phyloP scores from a whole-genome alignment of 176 grass and related monocot species.

The Microstegium vimineum region DNA sequence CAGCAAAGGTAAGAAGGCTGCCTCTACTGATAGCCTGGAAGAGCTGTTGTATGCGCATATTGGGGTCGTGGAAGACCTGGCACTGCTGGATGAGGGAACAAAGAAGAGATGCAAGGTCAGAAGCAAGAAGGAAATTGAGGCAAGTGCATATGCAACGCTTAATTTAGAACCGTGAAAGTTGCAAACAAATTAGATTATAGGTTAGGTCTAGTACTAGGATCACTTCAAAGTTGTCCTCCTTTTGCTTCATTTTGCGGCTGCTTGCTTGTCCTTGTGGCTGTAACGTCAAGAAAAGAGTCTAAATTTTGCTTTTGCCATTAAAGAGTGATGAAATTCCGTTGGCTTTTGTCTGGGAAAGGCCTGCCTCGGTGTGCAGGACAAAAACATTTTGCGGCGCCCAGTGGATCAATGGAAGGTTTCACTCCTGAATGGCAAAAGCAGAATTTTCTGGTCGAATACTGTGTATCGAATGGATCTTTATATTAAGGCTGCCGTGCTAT shows the following conservation, averaged over 20 bases:
- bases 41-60: constrained; percentile 57
- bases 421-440: neutral
- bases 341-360: neutral
- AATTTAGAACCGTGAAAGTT: constrained; percentile 41
- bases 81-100: constrained; percentile 49
- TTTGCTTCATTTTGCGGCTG: neutral
- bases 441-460: neutral
- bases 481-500: neutral
- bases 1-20: constrained; percentile 26
- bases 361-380: neutral
- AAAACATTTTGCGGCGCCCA: neutral
- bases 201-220: neutral
- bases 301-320: constrained; percentile 4
- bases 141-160: constrained; percentile 46
- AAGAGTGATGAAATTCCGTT: neutral
- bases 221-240: neutral
- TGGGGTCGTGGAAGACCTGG: constrained; percentile 61
- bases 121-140: constrained; percentile 71
- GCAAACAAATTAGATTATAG: neutral
- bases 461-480: neutral
- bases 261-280: neutral
- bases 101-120: constrained; percentile 62
- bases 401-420: neutral
- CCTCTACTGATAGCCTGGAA: constrained; percentile 32
- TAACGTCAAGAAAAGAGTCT: neutral